Evolutionary conservation across 768 basidiomycete species (phyloP).

Genomic region (Coprinellus aureogranulatus): DNA sequence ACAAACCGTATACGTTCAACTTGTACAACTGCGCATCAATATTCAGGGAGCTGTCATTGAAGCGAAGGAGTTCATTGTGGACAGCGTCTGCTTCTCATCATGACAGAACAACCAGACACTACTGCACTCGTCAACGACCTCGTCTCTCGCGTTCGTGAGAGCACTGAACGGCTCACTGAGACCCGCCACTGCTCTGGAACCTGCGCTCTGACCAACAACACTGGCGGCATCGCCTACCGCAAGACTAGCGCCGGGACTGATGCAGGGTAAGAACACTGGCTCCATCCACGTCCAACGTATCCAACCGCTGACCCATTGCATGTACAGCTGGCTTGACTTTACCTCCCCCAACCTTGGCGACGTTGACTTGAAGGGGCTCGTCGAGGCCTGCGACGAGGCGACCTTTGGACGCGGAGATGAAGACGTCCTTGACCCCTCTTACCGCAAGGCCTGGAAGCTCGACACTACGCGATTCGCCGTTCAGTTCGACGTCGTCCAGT

Average conservation of each 20-base stretch:
- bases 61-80: conserved; percentile 18
- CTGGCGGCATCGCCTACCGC: not conserved
- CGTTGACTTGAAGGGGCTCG: conserved; percentile 18
- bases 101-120: too few relatives aligned
- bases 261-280: not conserved
- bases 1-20: conserved; percentile 41
- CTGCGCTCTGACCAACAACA: not conserved
- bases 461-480: conserved; percentile 33
- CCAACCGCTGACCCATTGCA: not conserved
- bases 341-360: not conserved
- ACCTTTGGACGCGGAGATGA: conserved; percentile 36
- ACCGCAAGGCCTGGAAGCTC: conserved; percentile 47
- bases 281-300: not conserved
- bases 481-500: conserved; percentile 23
- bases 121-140: not conserved
- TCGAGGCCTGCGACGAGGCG: conserved; percentile 36
- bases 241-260: not conserved
- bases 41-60: conserved; percentile 11
- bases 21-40: conserved; percentile 39
- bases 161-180: not conserved
- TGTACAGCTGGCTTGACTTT: not conserved
- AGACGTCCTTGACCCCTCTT: conserved; percentile 42
- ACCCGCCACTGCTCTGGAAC: not conserved
- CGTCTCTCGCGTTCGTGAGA: not conserved
- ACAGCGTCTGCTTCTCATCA: too few relatives aligned